Percentiles rank a stretch among this genome's conserved stretches.
phyloP scores from a whole-genome alignment of 192 early-diverging fungal genomes.

The Backusella liffmaniae region DNA sequence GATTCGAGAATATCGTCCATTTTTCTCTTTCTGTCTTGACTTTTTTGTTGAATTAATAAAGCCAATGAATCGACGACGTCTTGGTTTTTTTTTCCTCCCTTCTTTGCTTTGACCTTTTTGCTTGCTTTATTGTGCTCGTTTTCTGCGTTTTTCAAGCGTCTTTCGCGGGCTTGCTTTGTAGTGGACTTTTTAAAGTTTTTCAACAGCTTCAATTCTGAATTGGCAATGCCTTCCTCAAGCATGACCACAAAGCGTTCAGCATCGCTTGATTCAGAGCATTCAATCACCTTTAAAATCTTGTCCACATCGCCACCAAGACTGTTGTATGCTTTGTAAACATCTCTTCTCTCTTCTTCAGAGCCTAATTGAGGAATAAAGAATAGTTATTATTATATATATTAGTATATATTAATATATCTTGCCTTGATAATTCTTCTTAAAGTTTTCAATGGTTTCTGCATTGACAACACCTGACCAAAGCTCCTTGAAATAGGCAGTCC shows the following conservation, averaged over 20 bases:
- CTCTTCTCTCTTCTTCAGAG: constrained; percentile 72
- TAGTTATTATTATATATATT: neutral
- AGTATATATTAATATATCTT: neutral
- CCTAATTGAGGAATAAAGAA: constrained; percentile 27
- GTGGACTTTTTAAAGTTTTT: constrained; percentile 55
- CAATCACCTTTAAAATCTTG: constrained; percentile 59
- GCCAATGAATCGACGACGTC: constrained; percentile 44
- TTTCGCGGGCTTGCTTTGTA: constrained; percentile 40
- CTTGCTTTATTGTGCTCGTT: constrained; percentile 60
- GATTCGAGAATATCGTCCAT: constrained; percentile 61
- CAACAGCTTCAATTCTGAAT: constrained; percentile 49
- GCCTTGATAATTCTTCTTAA: constrained; percentile 70
- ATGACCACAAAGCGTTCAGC: constrained; percentile 58
- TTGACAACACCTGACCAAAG: constrained; percentile 73
- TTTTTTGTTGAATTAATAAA: constrained; percentile 56
- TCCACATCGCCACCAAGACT: constrained; percentile 70
- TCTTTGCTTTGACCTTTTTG: constrained; percentile 56
- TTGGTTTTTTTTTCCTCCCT: constrained; percentile 40
- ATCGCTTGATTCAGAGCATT: constrained; percentile 63
- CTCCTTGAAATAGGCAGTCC: constrained; percentile 82
- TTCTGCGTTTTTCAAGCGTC: constrained; percentile 61
- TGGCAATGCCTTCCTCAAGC: constrained; percentile 64
- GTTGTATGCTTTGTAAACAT: constrained; percentile 67
- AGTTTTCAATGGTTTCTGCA: constrained; percentile 72
- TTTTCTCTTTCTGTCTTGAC: constrained; percentile 43